A percentile compares a stretch with the other conserved stretches of the same genome.
phyloP scores from a whole-genome alignment of 2,329 filamentous ascomycete genomes.

The Ascochyta fabae region DNA sequence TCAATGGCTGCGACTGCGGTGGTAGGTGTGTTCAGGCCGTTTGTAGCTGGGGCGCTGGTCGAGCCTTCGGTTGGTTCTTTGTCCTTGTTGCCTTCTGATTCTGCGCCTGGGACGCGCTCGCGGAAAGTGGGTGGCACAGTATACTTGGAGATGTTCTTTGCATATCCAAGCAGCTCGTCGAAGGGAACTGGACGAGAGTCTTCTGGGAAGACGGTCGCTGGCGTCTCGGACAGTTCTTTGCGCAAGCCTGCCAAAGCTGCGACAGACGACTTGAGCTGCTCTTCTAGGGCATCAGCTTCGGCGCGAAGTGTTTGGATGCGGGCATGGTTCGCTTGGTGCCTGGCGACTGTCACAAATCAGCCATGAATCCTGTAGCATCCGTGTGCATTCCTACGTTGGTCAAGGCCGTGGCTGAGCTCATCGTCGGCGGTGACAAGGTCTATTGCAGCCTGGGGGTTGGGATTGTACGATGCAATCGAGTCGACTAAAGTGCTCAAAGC shows the following conservation, averaged over 20 bases:
- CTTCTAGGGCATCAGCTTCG: slow-evolving; percentile 69
- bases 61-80: slow-evolving; percentile 27
- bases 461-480: slow-evolving; percentile 83
- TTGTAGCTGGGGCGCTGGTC: slow-evolving; percentile 35
- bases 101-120: slow-evolving; percentile 31
- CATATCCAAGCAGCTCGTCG: slow-evolving; percentile 76
- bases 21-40: slow-evolving; percentile 39
- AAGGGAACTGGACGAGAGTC: slow-evolving; percentile 63
- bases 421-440: slow-evolving; percentile 75
- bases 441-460: slow-evolving; percentile 69
- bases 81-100: slow-evolving; percentile 22
- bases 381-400: slow-evolving; percentile 60
- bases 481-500: slow-evolving; percentile 72
- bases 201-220: slow-evolving; percentile 49
- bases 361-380: neutral
- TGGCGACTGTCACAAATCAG: slow-evolving; percentile 62
- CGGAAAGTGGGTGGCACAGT: slow-evolving; percentile 71
- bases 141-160: slow-evolving; percentile 79
- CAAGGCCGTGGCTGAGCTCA: slow-evolving; percentile 69
- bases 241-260: slow-evolving; percentile 74
- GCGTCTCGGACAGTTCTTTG: slow-evolving; percentile 68
- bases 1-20: slow-evolving; percentile 33
- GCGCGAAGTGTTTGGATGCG: slow-evolving; percentile 73
- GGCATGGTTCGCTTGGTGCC: slow-evolving; percentile 75
- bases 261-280: slow-evolving; percentile 74